Evolutionary conservation across 441 rosid species (phyloP).

Genomic region (Manihot esculenta): DNA sequence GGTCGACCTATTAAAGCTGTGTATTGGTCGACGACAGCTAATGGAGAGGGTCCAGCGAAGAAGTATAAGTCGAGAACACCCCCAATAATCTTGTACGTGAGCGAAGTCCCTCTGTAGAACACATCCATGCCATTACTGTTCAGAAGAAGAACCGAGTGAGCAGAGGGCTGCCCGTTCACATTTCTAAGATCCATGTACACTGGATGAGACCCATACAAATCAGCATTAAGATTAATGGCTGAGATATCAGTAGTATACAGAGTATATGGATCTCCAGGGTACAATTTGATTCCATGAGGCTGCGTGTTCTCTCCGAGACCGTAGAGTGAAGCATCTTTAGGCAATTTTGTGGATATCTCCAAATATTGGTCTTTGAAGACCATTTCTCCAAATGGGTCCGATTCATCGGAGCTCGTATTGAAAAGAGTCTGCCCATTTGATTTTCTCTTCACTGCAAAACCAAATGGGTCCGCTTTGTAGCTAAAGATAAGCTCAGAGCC

Average conservation of each 20-base stretch:
- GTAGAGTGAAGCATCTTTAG: slow-evolving; percentile 75
- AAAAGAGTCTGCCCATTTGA: slow-evolving; percentile 79
- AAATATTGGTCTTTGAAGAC: slow-evolving; percentile 96
- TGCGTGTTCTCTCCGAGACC: slow-evolving; percentile 96
- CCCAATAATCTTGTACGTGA: slow-evolving; percentile 90
- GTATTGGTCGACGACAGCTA: slow-evolving; percentile 83
- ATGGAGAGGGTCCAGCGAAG: slow-evolving; percentile 79
- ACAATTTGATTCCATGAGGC: slow-evolving; percentile 84
- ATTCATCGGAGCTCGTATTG: slow-evolving; percentile 56
- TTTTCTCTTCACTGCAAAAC: slow-evolving; percentile 78
- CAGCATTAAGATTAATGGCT: slow-evolving; percentile 75
- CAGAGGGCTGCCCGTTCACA: slow-evolving; percentile 53
- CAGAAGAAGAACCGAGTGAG: slow-evolving; percentile 77
- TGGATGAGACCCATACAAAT: slow-evolving; percentile 92
- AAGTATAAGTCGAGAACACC: slow-evolving; percentile 93
- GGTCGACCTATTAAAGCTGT: slow-evolving; percentile 84
- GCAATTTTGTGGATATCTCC: slow-evolving; percentile 79
- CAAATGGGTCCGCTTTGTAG: slow-evolving; percentile 75
- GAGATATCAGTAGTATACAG: slow-evolving; percentile 80
- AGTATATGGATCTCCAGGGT: slow-evolving; percentile 90
- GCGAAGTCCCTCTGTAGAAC: slow-evolving; percentile 70
- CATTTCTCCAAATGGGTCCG: slow-evolving; percentile 52
- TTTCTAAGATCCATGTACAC: slow-evolving; percentile 94
- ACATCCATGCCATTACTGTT: slow-evolving; percentile 99
- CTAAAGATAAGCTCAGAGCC: slow-evolving; percentile 63